Percentiles rank a stretch among this genome's conserved stretches.
Conservation (phyloP, 192 early-diverging fungal genomes). For the Chytriomyces sp. region DNA sequence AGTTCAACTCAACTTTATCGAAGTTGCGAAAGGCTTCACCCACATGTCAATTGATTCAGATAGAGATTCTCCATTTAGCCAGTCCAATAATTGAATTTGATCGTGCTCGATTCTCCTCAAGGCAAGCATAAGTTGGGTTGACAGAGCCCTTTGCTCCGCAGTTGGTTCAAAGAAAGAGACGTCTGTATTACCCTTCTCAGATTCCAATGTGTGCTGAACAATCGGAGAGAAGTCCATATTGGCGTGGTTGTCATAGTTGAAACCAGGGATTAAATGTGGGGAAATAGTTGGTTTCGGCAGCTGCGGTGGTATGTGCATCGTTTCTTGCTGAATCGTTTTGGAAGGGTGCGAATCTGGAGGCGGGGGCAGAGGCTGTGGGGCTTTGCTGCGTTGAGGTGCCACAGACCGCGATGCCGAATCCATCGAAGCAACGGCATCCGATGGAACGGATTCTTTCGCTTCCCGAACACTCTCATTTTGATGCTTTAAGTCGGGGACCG, state of each 20-base stretch:
- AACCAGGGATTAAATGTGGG: too few relatives aligned
- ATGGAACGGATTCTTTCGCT: not conserved
- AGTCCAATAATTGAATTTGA: constrained; percentile 22
- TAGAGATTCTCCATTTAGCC: not conserved
- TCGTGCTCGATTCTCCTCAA: not conserved
- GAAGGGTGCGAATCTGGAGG: not conserved
- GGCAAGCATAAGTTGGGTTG: not conserved
- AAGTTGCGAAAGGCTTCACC: not conserved
- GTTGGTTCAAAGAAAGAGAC: too few relatives aligned
- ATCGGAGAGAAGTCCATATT: too few relatives aligned
- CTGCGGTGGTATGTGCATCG: too few relatives aligned
- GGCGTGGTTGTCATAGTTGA: too few relatives aligned
- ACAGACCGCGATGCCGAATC: not conserved
- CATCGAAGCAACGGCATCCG: not conserved
- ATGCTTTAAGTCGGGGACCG: not conserved
- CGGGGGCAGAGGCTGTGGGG: not conserved
- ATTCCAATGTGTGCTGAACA: too few relatives aligned
- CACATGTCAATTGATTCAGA: too few relatives aligned
- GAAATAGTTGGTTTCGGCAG: too few relatives aligned
- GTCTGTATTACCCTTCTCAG: too few relatives aligned
- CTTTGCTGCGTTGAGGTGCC: not conserved
- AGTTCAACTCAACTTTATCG: not conserved
- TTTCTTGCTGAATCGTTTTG: too few relatives aligned
- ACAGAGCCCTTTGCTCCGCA: too few relatives aligned
- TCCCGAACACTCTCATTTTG: too few relatives aligned